Base-by-base conservation (phyloP, 192 early-diverging fungal species). In the Ramicandelaber brevisporus region DNA sequence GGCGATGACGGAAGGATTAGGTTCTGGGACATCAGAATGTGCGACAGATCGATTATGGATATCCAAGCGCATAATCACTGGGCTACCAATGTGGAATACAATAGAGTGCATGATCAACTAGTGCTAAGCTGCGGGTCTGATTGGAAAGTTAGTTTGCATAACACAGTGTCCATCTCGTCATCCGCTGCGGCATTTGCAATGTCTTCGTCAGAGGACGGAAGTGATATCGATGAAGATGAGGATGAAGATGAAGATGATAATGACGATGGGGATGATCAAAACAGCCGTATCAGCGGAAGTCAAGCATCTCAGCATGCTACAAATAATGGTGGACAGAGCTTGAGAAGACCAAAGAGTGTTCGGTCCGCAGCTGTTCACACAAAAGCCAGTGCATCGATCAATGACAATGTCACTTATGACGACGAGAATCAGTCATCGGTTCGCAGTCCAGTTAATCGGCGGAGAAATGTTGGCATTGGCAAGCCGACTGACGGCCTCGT, bases 61-160 rank as follows among this genome's bases (percentile, higher is more conserved):
- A 46, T 89, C 3, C 50, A 56, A 11, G 61, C 80, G 37, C 89
- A 95, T 35, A 61, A 76, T 0, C 81, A 88, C 45, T 95, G 86
- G 84, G 58, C 89, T 8, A 81, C 71, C 68, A 54, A 57, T 3
- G 70, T 89, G 6, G 59, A 56, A 5, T 92, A 72, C 48, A 96
- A 96, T 52, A 58, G 59, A 20, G 75, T 68, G 41, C 82, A 96
- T 42, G 89, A 96, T 48, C 89, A 96, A 51, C 48, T 96, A 9
- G 44, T 96, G 11, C 55, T 96, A 17, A 65, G 78, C 0, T 73
- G 79, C 0, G 59, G 82, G 26, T 76, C 74, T 0, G 89, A 96
- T 40, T 79, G 73, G 28, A 53, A 63, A 29, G 89, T 96, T 2
- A 82, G 82, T 36, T 48, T 96, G 14, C 68, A 92, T 21, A 82